Evolutionary conservation across 1,284 basidiomycete species (phyloP).

Genomic region (Ceratobasidium sp.): DNA sequence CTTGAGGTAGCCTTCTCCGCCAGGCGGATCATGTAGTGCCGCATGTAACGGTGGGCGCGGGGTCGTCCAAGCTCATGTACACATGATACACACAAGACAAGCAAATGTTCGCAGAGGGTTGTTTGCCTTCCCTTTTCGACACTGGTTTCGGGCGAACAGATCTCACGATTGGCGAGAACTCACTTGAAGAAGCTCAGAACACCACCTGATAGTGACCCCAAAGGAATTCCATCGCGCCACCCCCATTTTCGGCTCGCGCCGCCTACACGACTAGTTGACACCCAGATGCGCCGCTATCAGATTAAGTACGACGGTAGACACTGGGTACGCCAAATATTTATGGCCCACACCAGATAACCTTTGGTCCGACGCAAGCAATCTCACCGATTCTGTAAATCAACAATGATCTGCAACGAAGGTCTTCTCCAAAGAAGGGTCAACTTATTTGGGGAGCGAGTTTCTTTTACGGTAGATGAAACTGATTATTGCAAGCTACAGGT

Average conservation of each 20-base stretch:
- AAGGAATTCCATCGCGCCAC: neutral
- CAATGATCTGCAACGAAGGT: conserved; percentile 4
- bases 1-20: neutral
- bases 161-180: conserved; percentile 11
- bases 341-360: neutral
- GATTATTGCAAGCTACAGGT: neutral
- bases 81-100: conserved; percentile 1
- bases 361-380: neutral
- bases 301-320: too few relatives aligned
- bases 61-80: neutral
- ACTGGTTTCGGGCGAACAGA: neutral
- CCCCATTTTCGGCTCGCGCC: neutral
- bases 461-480: neutral
- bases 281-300: too few relatives aligned
- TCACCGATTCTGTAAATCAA: conserved; percentile 1
- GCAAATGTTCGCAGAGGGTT: neutral
- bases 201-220: neutral
- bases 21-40: conserved; percentile 24
- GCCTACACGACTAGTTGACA: too few relatives aligned
- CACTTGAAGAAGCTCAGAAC: conserved; percentile 24
- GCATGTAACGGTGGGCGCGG: conserved; percentile 25
- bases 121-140: neutral
- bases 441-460: neutral
- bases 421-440: too few relatives aligned
- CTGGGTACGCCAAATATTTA: too few relatives aligned